Base-by-base conservation (phyloP, 1,139 yeast genomes). In the Yamadazyma pseudoaaseri region DNA sequence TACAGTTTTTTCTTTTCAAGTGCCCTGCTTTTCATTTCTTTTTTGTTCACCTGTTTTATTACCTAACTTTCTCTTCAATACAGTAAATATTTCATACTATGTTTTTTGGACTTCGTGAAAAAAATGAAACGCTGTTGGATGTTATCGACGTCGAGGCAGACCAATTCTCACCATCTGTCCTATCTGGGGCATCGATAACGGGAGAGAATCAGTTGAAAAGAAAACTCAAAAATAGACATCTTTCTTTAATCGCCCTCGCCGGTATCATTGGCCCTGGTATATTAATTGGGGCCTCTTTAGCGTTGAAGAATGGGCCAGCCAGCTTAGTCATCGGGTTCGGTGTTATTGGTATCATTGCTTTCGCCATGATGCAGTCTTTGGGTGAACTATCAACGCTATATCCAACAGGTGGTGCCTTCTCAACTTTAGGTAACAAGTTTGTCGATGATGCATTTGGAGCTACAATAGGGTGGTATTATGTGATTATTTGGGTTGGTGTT, bases 381-480 rank as follows among this genome's bases (percentile, higher is more conserved):
- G 83, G 83, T 26, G 84, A 78, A 45, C 48, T 78, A 43, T 70
- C 77, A 26, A 72, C 81, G 1, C 47, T 66, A 20, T 74, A 70
- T 34, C 75, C 76, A 3, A 60, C 70, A 10, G 82, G 80, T 21
- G 71, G 75, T 27, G 76, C 76, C 26, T 77, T 77, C 47, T 72
- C 79, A 14, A 67, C 77, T 5, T 56, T 73, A 43, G 81, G 79
- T 2, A 62, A 70, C 39, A 65, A 68, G 44, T 68, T 71, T 43
- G 68, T 76, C 6, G 83, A 79, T 51, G 64, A 67, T 23, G 82
- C 83, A 4, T 71, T 71, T 41, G 83, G 82, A 8, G 79, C 76
- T 11, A 71, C 79, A 1, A 65, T 78, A 11, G 84, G 85, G 2
- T 77, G 82, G 78, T 71, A 68, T 45, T 80, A 80, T 51, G 76